A percentile compares a stretch with the other conserved stretches of the same genome.
Evolutionary conservation across 139 green algal genomes (phyloP).

Genomic region (Yamagishiella unicocca): DNA sequence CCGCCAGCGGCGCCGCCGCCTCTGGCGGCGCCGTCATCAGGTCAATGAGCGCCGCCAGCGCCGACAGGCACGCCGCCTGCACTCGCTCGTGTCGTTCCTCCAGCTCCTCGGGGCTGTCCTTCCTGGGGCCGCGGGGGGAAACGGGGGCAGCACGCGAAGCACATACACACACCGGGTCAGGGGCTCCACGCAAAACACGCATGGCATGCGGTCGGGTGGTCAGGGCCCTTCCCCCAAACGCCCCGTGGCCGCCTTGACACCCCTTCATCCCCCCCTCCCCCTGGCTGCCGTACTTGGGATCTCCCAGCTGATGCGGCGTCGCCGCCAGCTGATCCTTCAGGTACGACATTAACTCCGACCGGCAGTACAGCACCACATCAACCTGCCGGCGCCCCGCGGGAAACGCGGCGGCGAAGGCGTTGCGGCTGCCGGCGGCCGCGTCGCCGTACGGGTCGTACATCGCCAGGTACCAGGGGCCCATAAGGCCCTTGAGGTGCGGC

Average conservation of each 20-base stretch:
- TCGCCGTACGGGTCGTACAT: conserved; percentile 79
- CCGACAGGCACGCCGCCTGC: conserved; percentile 62
- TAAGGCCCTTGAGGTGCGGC: conserved; percentile 70
- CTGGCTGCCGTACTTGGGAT: conserved; percentile 53
- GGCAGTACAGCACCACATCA: conserved; percentile 73
- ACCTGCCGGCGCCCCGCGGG: conserved; percentile 56
- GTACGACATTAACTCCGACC: conserved; percentile 67
- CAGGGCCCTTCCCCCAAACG: no score
- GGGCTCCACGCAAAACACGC: no score
- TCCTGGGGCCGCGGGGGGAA: conserved; percentile 53
- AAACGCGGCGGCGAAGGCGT: conserved; percentile 69
- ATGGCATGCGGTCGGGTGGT: no score
- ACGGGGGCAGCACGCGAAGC: no score
- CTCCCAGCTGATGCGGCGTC: conserved; percentile 68
- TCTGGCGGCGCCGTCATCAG: conserved; percentile 10
- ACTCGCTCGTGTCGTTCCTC: conserved; percentile 79
- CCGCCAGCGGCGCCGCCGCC: background rate
- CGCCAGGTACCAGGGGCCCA: conserved; percentile 79
- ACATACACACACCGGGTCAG: no score
- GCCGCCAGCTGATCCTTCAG: conserved; percentile 63
- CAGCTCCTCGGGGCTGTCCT: conserved; percentile 81
- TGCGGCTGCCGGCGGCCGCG: conserved; percentile 64
- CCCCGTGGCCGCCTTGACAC: no score
- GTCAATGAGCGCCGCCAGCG: conserved; percentile 69
- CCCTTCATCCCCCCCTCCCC: background rate